These are phyloP conservation scores for Boeremia lycopersici DNA, from an alignment of 2,329 filamentous ascomycete species.

Conservation along the genomic window DNA sequence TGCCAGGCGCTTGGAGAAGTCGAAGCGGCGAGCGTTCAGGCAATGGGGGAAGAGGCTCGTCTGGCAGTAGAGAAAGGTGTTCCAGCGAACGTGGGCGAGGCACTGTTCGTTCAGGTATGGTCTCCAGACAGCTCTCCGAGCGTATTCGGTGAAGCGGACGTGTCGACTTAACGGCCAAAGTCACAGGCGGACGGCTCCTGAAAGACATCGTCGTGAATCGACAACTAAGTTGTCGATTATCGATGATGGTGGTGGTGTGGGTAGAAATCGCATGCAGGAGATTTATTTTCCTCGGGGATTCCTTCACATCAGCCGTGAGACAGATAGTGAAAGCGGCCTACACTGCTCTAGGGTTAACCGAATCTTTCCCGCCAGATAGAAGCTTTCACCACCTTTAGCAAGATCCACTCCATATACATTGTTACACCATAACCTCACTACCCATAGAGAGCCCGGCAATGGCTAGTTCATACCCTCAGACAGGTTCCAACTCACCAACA, in stretches of 20 bases:
- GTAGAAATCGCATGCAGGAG: not conserved
- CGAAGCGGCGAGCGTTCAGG: not conserved
- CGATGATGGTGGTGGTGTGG: not conserved
- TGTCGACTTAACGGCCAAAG: not conserved
- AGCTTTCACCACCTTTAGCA: too few species aligned
- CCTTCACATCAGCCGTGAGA: not conserved
- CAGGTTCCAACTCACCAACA: not conserved
- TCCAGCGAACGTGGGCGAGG: not conserved
- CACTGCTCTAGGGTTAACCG: too few species aligned
- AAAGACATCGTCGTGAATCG: not conserved
- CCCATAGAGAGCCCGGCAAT: not conserved
- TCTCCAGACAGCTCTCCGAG: not conserved
- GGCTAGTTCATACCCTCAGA: not conserved
- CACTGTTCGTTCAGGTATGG: not conserved
- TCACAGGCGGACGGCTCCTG: not conserved
- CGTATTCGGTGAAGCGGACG: not conserved
- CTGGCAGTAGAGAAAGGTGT: not conserved
- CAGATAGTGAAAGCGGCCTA: too few species aligned
- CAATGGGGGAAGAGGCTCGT: constrained; percentile 1
- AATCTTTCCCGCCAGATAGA: too few species aligned
- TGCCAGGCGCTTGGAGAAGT: not conserved
- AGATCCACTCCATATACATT: not conserved
- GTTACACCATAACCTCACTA: not conserved
- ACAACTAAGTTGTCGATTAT: too few species aligned
- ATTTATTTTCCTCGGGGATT: not conserved